Base-by-base conservation (phyloP, 2,329 filamentous ascomycete genomes). In the Neopestalotiopsis sp. region DNA sequence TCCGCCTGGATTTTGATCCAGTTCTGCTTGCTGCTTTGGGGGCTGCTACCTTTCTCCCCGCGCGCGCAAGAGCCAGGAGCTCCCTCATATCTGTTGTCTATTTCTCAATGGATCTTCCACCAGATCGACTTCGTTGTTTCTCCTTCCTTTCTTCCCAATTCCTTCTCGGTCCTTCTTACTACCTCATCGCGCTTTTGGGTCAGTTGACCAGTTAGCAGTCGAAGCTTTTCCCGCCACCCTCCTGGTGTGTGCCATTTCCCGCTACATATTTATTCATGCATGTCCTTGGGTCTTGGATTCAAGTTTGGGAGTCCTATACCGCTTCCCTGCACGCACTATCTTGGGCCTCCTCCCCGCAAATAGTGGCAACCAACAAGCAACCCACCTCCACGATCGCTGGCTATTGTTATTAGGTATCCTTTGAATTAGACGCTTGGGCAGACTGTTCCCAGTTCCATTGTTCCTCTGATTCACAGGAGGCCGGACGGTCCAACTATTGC, bases 281-380 rank as follows among this genome's bases (percentile, higher is more conserved):
- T 45, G 38, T 61, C 20, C 61, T 61, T 45, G 59, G 38, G 12
- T 58, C 49, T 40, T 28, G n/a, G 42, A 9, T 68, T 57, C 28
- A 32, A 65, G 42, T 53, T 24, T 53, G 45, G 45, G 45, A 53
- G 9, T 34, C 28, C 40, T 67, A 67, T 67, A 67, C 28, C 66
- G 58, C 59, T 56, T 65, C 24, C 38, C 40, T 56, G 20, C 13
- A 28, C 28, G 20, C 40, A 38, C 40, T 30, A 30, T 49, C 59
- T 67, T 45, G 45, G 40, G 40, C 38, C 59, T 56, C 34, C 34
- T 34, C 68, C 56, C 68, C 68, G 67, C 72, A 71, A 73, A 73
- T 71, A 69, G 71, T 73, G 24, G 30, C 56, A 67, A 67, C 66
- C n/a, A 42, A 63, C 53, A 20, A 57, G 38, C n/a, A 69, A 49